A percentile compares a stretch with the other conserved stretches of the same genome.
These are phyloP conservation scores for Veloboletus limbatus DNA, from an alignment of 1,284 basidiomycete species.

Conservation along the genomic window DNA sequence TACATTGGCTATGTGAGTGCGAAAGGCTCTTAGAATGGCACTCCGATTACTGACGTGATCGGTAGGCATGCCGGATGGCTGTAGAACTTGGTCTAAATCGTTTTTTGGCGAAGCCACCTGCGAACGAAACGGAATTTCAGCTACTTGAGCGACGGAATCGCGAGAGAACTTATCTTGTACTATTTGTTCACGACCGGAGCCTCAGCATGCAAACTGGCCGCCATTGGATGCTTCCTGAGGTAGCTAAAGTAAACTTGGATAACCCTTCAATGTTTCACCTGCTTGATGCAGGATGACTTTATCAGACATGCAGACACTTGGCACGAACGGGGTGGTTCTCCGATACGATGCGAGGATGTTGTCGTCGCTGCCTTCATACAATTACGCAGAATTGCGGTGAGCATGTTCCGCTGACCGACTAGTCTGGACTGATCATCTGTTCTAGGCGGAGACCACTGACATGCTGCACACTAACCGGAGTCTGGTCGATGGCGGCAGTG, in stretches of 20 bases:
- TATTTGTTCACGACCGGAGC: conserved; percentile 80
- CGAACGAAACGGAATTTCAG: conserved; percentile 60
- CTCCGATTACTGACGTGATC: conserved; percentile 12
- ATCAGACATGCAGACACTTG: conserved; percentile 62
- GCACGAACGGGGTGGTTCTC: conserved; percentile 58
- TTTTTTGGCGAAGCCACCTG: conserved; percentile 51
- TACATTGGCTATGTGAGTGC: conserved; percentile 75
- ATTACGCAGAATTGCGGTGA: conserved; percentile 69
- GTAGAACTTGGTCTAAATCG: conserved; percentile 76
- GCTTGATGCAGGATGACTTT: conserved; percentile 51
- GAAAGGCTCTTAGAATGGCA: neutral
- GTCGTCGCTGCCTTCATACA: conserved; percentile 73
- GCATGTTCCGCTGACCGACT: conserved; percentile 25
- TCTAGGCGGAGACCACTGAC: conserved; percentile 72
- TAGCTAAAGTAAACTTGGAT: conserved; percentile 16
- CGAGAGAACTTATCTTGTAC: conserved; percentile 77
- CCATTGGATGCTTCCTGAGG: conserved; percentile 81
- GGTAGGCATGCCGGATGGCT: conserved; percentile 80
- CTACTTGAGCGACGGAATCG: conserved; percentile 72
- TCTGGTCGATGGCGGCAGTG: conserved; percentile 42
- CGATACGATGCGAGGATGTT: conserved; percentile 72
- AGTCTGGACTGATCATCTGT: conserved; percentile 10
- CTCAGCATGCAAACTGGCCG: conserved; percentile 80
- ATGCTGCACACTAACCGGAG: conserved; percentile 59
- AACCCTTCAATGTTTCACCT: conserved; percentile 8